Evolutionary conservation across 345 rosid genomes (phyloP).

Genomic region (Stellera chamaejasme): DNA sequence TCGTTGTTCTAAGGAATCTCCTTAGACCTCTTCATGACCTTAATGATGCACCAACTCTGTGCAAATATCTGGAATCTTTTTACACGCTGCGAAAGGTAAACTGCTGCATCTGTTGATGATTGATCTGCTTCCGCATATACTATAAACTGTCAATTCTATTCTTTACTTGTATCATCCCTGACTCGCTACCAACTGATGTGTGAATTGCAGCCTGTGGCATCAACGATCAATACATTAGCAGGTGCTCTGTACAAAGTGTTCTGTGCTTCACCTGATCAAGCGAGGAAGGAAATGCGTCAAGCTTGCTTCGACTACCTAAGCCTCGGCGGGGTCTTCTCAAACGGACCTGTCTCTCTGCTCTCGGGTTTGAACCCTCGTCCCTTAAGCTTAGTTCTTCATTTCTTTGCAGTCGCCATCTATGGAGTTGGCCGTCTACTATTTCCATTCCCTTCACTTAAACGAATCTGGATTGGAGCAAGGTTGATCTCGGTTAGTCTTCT

Average conservation of each 20-base stretch:
- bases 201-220: constrained; percentile 30
- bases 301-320: constrained; percentile 32
- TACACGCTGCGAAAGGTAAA: constrained; percentile 44
- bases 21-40: constrained; percentile 33
- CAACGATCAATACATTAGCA: constrained; percentile 36
- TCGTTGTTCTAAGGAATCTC: constrained; percentile 37
- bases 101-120: not conserved
- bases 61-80: constrained; percentile 41
- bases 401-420: constrained; percentile 37
- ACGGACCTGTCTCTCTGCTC: constrained; percentile 32
- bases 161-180: not conserved
- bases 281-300: constrained; percentile 34
- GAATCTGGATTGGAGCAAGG: constrained; percentile 34
- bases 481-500: constrained; percentile 21
- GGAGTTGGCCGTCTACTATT: constrained; percentile 29
- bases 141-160: not conserved
- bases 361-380: constrained; percentile 37
- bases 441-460: constrained; percentile 36
- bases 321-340: constrained; percentile 31
- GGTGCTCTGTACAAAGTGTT: constrained; percentile 34
- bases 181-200: not conserved
- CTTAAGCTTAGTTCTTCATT: constrained; percentile 27
- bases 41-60: constrained; percentile 30
- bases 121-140: not conserved
- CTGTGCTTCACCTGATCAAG: constrained; percentile 32